Percentiles rank a stretch among this genome's conserved stretches.
phyloP scores from a whole-genome alignment of 2,329 filamentous ascomycete genomes.

The Cordyceps tenuipes region DNA sequence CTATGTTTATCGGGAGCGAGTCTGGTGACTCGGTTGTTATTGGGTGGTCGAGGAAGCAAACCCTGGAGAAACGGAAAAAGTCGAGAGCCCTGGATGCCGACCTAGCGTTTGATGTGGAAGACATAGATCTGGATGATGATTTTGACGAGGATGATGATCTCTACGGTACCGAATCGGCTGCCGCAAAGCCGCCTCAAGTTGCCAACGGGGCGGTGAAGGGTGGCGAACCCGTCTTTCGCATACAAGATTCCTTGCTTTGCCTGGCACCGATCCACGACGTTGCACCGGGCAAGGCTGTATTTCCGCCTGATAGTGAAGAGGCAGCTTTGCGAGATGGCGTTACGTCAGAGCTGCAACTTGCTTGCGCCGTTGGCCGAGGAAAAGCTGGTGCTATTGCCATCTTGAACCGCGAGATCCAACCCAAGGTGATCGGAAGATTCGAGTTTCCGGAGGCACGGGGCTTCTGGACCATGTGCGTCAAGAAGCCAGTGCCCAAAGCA shows the following conservation, averaged over 20 bases:
- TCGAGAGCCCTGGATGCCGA: constrained; percentile 49
- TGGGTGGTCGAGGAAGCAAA: constrained; percentile 64
- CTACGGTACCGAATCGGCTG: constrained; percentile 56
- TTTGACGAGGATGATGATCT: constrained; percentile 58
- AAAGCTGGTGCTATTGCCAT: constrained; percentile 62
- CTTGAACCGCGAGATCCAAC: constrained; percentile 69
- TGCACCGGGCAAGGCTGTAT: constrained; percentile 53
- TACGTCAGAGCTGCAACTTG: constrained; percentile 49
- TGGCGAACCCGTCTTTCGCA: constrained; percentile 62
- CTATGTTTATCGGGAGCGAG: constrained; percentile 80
- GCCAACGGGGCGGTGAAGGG: constrained; percentile 37
- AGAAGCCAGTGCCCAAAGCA: constrained; percentile 56
- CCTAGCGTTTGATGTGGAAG: constrained; percentile 41
- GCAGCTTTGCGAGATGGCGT: constrained; percentile 35
- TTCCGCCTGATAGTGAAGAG: constrained; percentile 36
- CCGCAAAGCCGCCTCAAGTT: constrained; percentile 40
- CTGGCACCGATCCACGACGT: constrained; percentile 73
- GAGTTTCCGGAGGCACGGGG: constrained; percentile 65
- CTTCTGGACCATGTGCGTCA: constrained; percentile 72
- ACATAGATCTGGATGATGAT: constrained; percentile 42
- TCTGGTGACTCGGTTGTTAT: constrained; percentile 72
- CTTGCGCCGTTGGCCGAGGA: constrained; percentile 55
- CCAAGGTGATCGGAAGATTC: constrained; percentile 60
- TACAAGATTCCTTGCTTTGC: constrained; percentile 70
- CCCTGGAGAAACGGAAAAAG: constrained; percentile 56